phyloP scores from a whole-genome alignment of 257 asterid species.

The Solanum paucissectum region DNA sequence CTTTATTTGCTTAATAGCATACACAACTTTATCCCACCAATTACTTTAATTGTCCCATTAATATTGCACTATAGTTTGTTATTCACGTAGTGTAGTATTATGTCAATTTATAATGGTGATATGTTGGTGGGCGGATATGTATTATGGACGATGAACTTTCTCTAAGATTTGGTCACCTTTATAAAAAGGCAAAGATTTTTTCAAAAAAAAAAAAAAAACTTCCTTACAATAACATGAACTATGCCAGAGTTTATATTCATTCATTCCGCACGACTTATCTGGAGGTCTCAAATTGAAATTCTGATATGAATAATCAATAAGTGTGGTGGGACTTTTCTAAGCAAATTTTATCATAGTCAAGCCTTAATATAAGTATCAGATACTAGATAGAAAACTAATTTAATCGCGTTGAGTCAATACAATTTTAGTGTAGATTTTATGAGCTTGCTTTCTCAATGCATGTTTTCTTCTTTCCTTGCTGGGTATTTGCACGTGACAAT shows the following conservation, averaged over 20 bases:
- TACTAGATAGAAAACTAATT: not conserved
- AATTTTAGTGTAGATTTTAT: not conserved
- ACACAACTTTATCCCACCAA: not conserved
- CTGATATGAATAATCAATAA: not conserved
- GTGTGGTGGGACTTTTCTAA: not conserved
- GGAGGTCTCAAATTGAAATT: not conserved
- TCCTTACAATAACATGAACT: not conserved
- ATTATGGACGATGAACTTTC: not conserved
- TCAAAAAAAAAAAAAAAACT: not conserved
- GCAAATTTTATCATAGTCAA: not conserved
- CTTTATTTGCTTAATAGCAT: not conserved
- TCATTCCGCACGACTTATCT: rapidly evolving
- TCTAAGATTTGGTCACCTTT: not conserved
- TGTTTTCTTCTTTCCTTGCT: not conserved
- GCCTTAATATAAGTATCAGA: not conserved
- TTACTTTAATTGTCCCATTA: not conserved
- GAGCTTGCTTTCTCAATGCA: not conserved
- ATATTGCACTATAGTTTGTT: not conserved
- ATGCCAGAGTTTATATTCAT: not conserved
- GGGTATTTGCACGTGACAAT: not conserved
- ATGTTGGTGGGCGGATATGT: not conserved
- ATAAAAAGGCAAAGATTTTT: not conserved
- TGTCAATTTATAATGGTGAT: not conserved
- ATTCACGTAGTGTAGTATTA: not conserved
- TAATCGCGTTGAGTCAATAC: not conserved